Evolutionary conservation across 257 asterid genomes (phyloP).

Genomic region (Solanum pinnatisectum): DNA sequence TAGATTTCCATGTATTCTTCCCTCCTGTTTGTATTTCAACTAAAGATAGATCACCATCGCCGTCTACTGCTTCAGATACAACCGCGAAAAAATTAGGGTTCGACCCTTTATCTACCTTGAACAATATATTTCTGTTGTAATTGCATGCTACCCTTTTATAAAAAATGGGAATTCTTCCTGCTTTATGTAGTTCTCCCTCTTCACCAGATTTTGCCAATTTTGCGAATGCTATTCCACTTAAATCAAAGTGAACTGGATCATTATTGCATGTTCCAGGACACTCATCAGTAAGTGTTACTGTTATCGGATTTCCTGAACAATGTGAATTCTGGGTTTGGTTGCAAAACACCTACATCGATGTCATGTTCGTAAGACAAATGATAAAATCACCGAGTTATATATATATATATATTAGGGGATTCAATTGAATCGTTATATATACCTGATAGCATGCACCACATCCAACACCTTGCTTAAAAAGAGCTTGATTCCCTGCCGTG

Average conservation of each 20-base stretch:
- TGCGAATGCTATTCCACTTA: neutral
- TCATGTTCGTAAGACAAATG: neutral
- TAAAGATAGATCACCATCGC: neutral
- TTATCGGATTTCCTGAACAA: neutral
- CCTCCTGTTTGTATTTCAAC: neutral
- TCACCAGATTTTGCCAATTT: neutral
- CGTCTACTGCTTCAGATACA: neutral
- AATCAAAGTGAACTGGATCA: neutral
- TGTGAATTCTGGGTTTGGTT: neutral
- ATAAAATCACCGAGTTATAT: neutral
- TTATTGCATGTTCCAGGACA: neutral
- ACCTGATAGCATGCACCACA: conserved; percentile 10
- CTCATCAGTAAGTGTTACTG: neutral
- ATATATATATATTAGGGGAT: neutral
- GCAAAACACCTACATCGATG: neutral
- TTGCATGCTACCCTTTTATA: neutral
- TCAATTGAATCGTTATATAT: neutral
- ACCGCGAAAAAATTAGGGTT: neutral
- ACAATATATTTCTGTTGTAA: neutral
- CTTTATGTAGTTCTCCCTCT: neutral
- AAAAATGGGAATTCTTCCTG: neutral
- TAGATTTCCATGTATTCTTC: neutral
- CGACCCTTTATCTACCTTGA: neutral
- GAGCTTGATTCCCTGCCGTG: conserved; percentile 2
- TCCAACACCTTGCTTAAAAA: neutral